Conservation (phyloP, 2,329 filamentous ascomycete species). For the Dissoconium aciculare region DNA sequence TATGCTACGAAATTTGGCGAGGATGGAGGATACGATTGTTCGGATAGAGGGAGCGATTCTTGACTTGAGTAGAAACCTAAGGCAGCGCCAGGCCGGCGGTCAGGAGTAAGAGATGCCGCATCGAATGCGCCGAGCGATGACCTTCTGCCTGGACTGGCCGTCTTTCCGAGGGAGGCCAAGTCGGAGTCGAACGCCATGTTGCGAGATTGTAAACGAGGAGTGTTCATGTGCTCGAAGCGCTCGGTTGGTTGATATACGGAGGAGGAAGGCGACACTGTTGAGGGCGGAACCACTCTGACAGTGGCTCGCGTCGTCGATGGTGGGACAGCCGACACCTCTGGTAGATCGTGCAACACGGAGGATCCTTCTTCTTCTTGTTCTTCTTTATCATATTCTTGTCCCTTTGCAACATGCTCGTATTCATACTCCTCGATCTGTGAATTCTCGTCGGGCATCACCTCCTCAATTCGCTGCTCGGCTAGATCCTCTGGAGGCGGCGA, state of each 20-base stretch:
- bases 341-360: too few species aligned
- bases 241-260: not conserved
- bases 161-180: conserved; percentile 9
- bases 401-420: conserved; percentile 17
- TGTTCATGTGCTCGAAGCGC: not conserved
- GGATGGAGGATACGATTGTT: conserved; percentile 7
- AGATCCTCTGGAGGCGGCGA: conserved; percentile 18
- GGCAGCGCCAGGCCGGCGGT: not conserved
- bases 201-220: too few species aligned
- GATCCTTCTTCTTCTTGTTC: conserved; percentile 6
- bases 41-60: conserved; percentile 1
- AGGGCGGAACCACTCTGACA: too few species aligned
- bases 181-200: too few species aligned
- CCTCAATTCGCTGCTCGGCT: conserved; percentile 9
- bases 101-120: not conserved
- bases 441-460: too few species aligned
- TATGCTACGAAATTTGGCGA: conserved; percentile 21
- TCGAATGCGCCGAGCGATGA: not conserved
- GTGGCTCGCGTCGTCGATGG: not conserved
- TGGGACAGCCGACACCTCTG: not conserved
- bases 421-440: conserved; percentile 10
- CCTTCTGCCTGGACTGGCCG: conserved; percentile 2
- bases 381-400: conserved; percentile 15
- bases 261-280: not conserved
- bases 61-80: conserved; percentile 1